Evolutionary conservation across 176 grass and related monocot genomes (phyloP).

Genomic region (Triticum timopheevii): DNA sequence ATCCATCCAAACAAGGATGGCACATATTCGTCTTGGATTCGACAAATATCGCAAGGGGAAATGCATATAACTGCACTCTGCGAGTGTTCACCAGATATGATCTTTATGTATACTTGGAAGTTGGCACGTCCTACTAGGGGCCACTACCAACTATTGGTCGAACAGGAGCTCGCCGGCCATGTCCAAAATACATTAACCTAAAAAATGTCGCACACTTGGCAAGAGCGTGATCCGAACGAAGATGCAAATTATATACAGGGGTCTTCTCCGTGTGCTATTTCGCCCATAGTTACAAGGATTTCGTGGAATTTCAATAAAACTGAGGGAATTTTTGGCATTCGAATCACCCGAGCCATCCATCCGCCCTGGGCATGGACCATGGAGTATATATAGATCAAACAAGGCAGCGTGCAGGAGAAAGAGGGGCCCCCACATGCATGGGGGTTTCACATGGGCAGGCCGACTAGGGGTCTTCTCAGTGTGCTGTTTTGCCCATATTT

Average conservation of each 20-base stretch:
- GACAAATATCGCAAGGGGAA: background rate
- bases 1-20: background rate
- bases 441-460: background rate
- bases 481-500: background rate
- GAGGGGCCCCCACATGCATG: background rate
- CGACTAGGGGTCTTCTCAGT: background rate
- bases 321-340: background rate
- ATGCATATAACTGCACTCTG: background rate
- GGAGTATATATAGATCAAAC: too few species aligned
- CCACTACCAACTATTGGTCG: too few species aligned
- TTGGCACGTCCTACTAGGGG: background rate
- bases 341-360: background rate
- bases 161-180: too few species aligned
- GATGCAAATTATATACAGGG: background rate
- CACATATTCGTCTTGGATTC: background rate
- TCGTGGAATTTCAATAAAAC: background rate
- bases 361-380: too few species aligned
- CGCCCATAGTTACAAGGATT: background rate
- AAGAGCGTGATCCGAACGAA: background rate
- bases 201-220: background rate
- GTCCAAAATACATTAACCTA: background rate
- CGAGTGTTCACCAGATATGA: background rate
- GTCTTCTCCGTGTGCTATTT: background rate
- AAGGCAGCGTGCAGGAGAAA: too few species aligned
- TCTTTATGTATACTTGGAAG: background rate